phyloP scores from a whole-genome alignment of 805 yeast species.

The Saccharomycopsis malanga region DNA sequence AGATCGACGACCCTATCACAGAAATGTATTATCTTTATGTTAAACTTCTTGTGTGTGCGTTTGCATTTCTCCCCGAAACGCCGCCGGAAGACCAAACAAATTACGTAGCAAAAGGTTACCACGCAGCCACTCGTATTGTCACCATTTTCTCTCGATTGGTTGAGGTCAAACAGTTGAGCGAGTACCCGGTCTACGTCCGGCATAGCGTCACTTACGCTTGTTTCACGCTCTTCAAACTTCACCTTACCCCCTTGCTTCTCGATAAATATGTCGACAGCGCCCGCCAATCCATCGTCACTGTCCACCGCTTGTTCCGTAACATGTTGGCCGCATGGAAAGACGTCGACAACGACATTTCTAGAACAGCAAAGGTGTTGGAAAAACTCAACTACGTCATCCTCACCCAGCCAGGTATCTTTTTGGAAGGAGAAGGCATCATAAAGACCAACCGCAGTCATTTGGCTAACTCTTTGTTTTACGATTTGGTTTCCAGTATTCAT shows the following conservation, averaged over 20 bases:
- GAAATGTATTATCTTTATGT: conserved; percentile 77
- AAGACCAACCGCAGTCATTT: conserved; percentile 86
- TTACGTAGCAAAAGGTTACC: conserved; percentile 74
- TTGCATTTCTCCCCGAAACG: conserved; percentile 90
- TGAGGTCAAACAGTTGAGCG: conserved; percentile 64
- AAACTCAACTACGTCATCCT: conserved; percentile 80
- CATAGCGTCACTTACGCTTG: conserved; percentile 83
- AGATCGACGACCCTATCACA: conserved; percentile 57
- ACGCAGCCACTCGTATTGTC: conserved; percentile 66
- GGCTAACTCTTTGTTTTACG: conserved; percentile 86
- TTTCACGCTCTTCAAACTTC: conserved; percentile 70
- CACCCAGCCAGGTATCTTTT: conserved; percentile 77
- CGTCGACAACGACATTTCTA: conserved; percentile 80
- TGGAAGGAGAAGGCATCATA: conserved; percentile 58
- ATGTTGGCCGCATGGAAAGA: conserved; percentile 89
- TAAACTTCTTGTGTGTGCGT: conserved; percentile 74
- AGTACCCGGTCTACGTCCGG: conserved; percentile 78
- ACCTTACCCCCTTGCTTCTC: conserved; percentile 64
- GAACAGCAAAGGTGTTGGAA: conserved; percentile 87
- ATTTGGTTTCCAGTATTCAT: conserved; percentile 89
- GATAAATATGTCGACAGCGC: conserved; percentile 74
- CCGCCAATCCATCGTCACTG: conserved; percentile 88
- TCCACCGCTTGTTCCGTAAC: conserved; percentile 79
- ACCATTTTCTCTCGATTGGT: conserved; percentile 69
- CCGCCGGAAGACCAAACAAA: conserved; percentile 77